Evolutionary conservation across 805 yeast genomes (phyloP).

Genomic region (Danielozyma ontarioensis): DNA sequence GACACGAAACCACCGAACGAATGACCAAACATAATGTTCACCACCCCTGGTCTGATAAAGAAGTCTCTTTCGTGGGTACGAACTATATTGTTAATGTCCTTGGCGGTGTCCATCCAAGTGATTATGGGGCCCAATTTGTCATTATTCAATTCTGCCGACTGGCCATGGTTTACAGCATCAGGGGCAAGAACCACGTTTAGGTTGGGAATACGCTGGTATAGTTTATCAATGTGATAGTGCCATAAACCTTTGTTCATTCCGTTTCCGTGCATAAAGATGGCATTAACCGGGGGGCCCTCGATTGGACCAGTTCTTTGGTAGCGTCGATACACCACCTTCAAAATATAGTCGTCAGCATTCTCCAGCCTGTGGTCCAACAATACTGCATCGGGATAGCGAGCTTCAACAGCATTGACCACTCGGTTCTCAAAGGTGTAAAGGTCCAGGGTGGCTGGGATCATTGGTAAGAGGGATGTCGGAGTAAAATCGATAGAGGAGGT

Average conservation of each 20-base stretch:
- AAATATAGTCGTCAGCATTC: constrained; percentile 1
- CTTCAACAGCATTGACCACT: neutral
- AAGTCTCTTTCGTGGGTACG: constrained; percentile 3
- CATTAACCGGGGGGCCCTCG: constrained; percentile 2
- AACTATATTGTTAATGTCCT: constrained; percentile 5
- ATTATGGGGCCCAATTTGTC: constrained; percentile 4
- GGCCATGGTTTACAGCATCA: constrained; percentile 10
- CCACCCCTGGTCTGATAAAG: constrained; percentile 1
- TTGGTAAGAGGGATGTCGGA: no score
- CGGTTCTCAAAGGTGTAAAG: constrained; percentile 1
- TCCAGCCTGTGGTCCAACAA: constrained; percentile 1
- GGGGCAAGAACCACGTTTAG: constrained; percentile 6
- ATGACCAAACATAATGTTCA: constrained; percentile 10
- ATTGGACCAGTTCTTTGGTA: neutral
- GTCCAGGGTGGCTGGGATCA: constrained; percentile 2
- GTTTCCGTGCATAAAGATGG: constrained; percentile 11
- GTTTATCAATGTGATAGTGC: constrained; percentile 8
- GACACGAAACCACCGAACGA: constrained; percentile 10
- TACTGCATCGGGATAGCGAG: constrained; percentile 3
- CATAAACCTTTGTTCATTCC: constrained; percentile 14
- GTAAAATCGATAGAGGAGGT: no score
- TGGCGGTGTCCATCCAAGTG: constrained; percentile 9
- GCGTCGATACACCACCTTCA: constrained; percentile 3
- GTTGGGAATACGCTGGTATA: constrained; percentile 4
- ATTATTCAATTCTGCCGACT: constrained; percentile 6